phyloP scores from a whole-genome alignment of 148 eudicot species.

The Camellia granthamiana region DNA sequence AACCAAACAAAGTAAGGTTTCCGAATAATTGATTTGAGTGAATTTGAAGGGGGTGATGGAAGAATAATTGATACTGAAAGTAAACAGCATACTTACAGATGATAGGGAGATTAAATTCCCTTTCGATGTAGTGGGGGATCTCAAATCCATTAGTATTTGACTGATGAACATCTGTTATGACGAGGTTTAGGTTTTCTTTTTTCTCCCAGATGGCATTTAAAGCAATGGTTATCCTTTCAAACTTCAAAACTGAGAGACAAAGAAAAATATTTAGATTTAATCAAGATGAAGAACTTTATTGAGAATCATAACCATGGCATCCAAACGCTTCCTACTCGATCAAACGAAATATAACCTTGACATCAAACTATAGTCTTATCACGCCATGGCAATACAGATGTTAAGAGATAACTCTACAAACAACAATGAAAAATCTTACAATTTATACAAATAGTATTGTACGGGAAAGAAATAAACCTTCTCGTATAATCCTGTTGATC shows the following conservation, averaged over 20 bases:
- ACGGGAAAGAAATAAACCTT: too few species aligned
- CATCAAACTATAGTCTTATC: background rate
- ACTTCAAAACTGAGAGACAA: conserved; percentile 24
- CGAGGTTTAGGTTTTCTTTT: conserved; percentile 23
- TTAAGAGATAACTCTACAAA: background rate
- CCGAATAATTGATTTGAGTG: background rate
- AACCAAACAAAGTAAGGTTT: too few species aligned
- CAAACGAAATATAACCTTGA: background rate
- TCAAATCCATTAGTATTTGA: conserved; percentile 22
- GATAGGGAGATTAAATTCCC: conserved; percentile 21
- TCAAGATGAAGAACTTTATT: background rate
- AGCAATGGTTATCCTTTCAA: conserved; percentile 18
- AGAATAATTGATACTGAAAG: background rate
- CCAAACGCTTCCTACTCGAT: background rate
- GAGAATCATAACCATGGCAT: background rate
- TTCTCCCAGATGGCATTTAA: conserved; percentile 25
- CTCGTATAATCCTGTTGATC: too few species aligned
- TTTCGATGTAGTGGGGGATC: conserved; percentile 22
- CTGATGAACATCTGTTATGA: conserved; percentile 31
- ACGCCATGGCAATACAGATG: background rate
- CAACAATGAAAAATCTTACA: background rate
- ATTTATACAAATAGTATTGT: background rate
- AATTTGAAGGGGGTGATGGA: background rate
- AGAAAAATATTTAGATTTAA: background rate
- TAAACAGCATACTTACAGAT: conserved; percentile 25